A percentile compares a stretch with the other conserved stretches of the same genome.
These are phyloP conservation scores for Handroanthus guayacan DNA, from an alignment of 257 asterid genomes.

Conservation along the genomic window DNA sequence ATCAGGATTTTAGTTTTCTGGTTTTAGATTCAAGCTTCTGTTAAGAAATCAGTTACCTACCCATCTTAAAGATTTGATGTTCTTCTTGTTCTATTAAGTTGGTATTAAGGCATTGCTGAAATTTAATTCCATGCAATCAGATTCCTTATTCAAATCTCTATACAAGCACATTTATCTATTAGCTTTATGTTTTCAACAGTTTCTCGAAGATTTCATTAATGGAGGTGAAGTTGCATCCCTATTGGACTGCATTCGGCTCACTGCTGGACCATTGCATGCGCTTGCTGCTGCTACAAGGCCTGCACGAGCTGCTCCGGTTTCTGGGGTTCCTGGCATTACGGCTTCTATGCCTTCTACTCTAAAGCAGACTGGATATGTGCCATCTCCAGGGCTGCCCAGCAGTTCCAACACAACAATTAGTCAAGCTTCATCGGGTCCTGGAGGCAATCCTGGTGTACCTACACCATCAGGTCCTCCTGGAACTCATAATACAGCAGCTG, in stretches of 20 bases:
- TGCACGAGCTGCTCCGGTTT: conserved; percentile 99
- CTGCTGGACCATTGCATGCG: conserved; percentile 99
- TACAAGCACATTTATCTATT: conserved; percentile 20
- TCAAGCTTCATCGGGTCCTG: conserved; percentile 76
- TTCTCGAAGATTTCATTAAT: conserved; percentile 95
- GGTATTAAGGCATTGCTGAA: not conserved
- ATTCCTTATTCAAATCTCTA: conserved; percentile 16
- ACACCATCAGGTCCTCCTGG: conserved; percentile 59
- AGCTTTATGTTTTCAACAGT: conserved; percentile 54
- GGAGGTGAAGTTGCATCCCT: conserved; percentile 98
- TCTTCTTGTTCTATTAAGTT: not conserved
- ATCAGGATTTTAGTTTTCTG: not conserved
- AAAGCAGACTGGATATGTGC: conserved; percentile 71
- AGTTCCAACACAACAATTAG: conserved; percentile 54
- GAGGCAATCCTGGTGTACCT: conserved; percentile 56
- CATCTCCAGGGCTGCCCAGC: conserved; percentile 65
- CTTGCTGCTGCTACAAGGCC: conserved; percentile 99
- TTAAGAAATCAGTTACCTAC: not conserved
- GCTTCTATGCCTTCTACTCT: conserved; percentile 62
- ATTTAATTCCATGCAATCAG: not conserved
- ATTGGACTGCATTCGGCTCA: conserved; percentile 94
- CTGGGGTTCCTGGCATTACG: conserved; percentile 76
- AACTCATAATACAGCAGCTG: conserved; percentile 66
- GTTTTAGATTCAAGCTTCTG: not conserved
- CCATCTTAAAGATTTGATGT: not conserved